Percentiles rank a stretch among this genome's conserved stretches.
Conservation (phyloP, 306 rosid species). For the Sicyos baderoa region DNA sequence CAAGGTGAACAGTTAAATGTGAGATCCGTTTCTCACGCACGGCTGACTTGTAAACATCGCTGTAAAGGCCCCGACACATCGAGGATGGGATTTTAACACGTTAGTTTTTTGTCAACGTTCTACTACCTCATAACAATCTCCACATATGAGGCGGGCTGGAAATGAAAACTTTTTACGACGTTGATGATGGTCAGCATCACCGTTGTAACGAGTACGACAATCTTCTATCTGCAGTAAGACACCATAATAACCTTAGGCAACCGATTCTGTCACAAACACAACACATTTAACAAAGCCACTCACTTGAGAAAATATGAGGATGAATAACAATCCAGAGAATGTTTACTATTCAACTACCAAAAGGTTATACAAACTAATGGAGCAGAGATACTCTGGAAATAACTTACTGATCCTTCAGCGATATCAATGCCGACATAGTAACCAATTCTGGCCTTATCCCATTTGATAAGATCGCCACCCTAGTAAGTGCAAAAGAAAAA, state of each 20-base stretch:
- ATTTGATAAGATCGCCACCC: slow-evolving; percentile 99
- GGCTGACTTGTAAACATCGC: not conserved
- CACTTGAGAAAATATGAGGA: not conserved
- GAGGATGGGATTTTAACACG: not conserved
- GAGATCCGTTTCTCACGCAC: not conserved
- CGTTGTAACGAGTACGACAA: slow-evolving; percentile 90
- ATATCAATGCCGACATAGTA: slow-evolving; percentile 96
- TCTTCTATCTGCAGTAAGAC: slow-evolving; percentile 69
- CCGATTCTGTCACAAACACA: not conserved
- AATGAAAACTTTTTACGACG: slow-evolving; percentile 81
- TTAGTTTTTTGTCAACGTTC: not conserved
- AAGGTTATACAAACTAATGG: not conserved
- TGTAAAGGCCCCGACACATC: not conserved
- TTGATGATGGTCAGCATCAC: slow-evolving; percentile 93
- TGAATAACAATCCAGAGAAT: too few species aligned
- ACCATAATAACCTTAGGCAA: not conserved
- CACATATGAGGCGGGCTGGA: slow-evolving; percentile 94
- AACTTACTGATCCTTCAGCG: slow-evolving; percentile 88
- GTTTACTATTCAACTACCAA: not conserved
- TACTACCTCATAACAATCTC: slow-evolving; percentile 90
- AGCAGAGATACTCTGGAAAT: not conserved
- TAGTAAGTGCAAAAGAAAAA: slow-evolving; percentile 23
- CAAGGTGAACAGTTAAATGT: not conserved
- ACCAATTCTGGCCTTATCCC: slow-evolving; percentile 97
- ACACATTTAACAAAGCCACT: not conserved